Conservation (phyloP, 257 asterid species). For the Prunella vulgaris region DNA sequence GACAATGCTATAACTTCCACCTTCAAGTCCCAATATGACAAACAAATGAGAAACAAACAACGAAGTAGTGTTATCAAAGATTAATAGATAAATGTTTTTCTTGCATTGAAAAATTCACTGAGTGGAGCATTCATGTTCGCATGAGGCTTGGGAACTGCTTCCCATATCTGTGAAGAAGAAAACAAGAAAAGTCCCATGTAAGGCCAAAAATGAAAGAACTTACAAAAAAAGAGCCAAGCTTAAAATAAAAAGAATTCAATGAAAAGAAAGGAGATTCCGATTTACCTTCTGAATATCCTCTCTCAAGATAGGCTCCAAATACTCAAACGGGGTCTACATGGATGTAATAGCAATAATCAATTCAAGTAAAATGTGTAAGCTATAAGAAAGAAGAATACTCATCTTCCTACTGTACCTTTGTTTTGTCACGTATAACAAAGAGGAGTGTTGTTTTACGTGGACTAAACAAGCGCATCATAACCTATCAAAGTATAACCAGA, state of each 20-base stretch:
- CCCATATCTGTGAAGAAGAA: slow-evolving; percentile 59
- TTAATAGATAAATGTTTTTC: slow-evolving; percentile 16
- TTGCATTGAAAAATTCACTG: slow-evolving; percentile 88
- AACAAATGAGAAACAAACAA: slow-evolving; percentile 11
- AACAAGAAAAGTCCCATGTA: not conserved
- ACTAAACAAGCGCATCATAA: slow-evolving; percentile 50
- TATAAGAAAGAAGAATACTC: slow-evolving; percentile 5
- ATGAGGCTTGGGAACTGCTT: slow-evolving; percentile 75
- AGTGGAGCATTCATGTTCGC: slow-evolving; percentile 65
- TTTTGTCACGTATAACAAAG: slow-evolving; percentile 55
- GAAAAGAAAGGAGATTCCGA: not conserved
- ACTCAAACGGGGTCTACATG: slow-evolving; percentile 61
- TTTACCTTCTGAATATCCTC: slow-evolving; percentile 86
- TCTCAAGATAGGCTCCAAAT: slow-evolving; percentile 57
- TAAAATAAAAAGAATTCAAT: not conserved
- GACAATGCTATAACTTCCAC: slow-evolving; percentile 52
- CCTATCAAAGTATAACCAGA: slow-evolving; percentile 26
- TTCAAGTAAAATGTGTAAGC: not conserved
- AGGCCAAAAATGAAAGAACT: not conserved
- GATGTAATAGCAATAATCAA: slow-evolving; percentile 3
- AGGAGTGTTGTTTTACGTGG: slow-evolving; percentile 51
- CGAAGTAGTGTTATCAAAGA: slow-evolving; percentile 8
- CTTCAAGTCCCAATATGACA: slow-evolving; percentile 34
- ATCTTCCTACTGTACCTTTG: slow-evolving; percentile 35
- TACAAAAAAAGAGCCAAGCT: not conserved